Evolutionary conservation across 192 early-diverging fungal species (phyloP).

Genomic region (Endogone sp.): DNA sequence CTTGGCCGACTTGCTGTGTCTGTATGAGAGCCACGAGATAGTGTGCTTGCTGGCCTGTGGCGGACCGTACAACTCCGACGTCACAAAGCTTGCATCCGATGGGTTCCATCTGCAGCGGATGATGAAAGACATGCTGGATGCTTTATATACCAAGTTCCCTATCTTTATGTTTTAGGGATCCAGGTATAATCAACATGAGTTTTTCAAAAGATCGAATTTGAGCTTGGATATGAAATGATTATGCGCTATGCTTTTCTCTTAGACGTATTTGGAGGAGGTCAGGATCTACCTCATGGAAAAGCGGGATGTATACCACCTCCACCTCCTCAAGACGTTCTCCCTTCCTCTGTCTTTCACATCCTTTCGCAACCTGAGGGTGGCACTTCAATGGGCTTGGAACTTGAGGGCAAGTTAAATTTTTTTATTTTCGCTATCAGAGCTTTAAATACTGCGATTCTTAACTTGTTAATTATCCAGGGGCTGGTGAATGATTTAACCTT

Average conservation of each 20-base stretch:
- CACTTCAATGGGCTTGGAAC: slow-evolving; percentile 15
- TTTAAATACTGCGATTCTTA: neutral
- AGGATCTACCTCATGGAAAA: slow-evolving; percentile 22
- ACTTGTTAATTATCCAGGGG: slow-evolving; percentile 3
- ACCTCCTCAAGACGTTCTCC: slow-evolving; percentile 16
- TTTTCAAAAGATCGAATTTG: slow-evolving; percentile 1
- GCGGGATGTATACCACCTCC: slow-evolving; percentile 14
- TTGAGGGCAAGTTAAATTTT: slow-evolving; percentile 9
- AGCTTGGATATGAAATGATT: neutral
- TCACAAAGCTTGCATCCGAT: slow-evolving; percentile 12
- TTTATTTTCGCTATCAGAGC: neutral
- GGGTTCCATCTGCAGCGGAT: slow-evolving; percentile 9
- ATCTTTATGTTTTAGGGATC: slow-evolving; percentile 16
- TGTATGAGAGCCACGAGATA: slow-evolving; percentile 5
- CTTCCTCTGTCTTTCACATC: slow-evolving; percentile 8
- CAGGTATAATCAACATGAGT: slow-evolving; percentile 8
- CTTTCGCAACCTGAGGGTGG: slow-evolving; percentile 13
- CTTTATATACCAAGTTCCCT: slow-evolving; percentile 9
- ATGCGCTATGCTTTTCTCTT: slow-evolving; percentile 11
- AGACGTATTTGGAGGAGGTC: slow-evolving; percentile 18
- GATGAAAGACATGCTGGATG: slow-evolving; percentile 19
- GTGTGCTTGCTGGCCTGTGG: slow-evolving; percentile 18
- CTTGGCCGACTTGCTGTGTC: slow-evolving; percentile 12
- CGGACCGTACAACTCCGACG: slow-evolving; percentile 14
- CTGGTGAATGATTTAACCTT: neutral